A percentile compares a stretch with the other conserved stretches of the same genome.
These are phyloP conservation scores for Phytophthora megakarya DNA, from an alignment of 352 stramenopile genomes.

Conservation along the genomic window DNA sequence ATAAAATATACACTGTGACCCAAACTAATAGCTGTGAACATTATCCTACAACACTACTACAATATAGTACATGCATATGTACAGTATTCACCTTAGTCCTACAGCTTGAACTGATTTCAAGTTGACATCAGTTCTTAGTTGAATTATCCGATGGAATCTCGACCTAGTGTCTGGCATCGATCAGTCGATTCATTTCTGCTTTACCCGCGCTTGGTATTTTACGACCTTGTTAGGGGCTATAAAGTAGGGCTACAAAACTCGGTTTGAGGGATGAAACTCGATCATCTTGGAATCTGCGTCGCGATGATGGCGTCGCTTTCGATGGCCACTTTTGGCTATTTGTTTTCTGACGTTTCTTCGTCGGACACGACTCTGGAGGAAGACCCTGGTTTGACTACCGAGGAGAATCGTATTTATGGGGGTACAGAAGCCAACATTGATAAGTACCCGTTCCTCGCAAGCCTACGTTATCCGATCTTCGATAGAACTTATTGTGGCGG, in stretches of 20 bases:
- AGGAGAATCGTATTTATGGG: constrained; percentile 33
- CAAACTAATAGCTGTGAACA: too few species aligned
- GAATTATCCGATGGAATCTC: too few species aligned
- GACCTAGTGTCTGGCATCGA: constrained; percentile 7
- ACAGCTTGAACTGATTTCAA: too few species aligned
- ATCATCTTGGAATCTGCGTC: constrained; percentile 12
- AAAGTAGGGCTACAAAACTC: too few species aligned
- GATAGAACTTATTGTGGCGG: constrained; percentile 59
- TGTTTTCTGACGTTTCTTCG: constrained; percentile 21
- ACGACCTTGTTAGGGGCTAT: too few species aligned
- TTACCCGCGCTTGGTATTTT: constrained; percentile 19
- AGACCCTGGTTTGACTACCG: constrained; percentile 23
- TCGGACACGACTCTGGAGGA: not conserved
- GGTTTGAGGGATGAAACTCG: constrained; percentile 29
- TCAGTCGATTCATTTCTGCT: constrained; percentile 24
- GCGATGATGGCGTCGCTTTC: constrained; percentile 14
- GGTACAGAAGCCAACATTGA: constrained; percentile 20
- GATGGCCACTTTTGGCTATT: constrained; percentile 21
- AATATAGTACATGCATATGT: too few species aligned
- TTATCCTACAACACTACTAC: too few species aligned
- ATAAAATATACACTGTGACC: too few species aligned
- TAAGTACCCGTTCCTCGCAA: constrained; percentile 60
- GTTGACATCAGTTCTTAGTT: too few species aligned
- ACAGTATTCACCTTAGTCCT: too few species aligned
- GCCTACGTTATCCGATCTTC: constrained; percentile 43